phyloP scores from a whole-genome alignment of 2,329 filamentous ascomycete genomes.

The Aspergillus fischeri region DNA sequence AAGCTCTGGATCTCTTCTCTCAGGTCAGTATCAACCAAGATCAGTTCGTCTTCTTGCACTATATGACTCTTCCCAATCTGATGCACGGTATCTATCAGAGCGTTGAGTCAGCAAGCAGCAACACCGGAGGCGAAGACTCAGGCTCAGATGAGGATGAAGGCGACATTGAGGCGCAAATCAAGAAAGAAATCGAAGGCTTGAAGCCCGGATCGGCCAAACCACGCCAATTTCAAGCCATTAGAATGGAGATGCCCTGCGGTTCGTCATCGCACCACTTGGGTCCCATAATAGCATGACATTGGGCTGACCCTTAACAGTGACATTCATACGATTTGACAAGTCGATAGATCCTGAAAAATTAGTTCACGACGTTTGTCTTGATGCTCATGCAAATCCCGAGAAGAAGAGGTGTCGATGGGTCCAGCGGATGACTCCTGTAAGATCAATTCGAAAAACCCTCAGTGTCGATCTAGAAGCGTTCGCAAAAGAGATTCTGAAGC shows the following conservation, averaged over 20 bases:
- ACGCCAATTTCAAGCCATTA: conserved; percentile 50
- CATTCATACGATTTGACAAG: conserved; percentile 55
- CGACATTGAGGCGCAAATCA: conserved; percentile 59
- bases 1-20: conserved; percentile 55
- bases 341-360: conserved; percentile 58
- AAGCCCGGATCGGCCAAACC: conserved; percentile 44
- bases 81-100: conserved; percentile 11
- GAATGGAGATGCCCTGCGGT: conserved; percentile 50
- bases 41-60: not conserved
- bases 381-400: conserved; percentile 49
- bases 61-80: not conserved
- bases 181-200: conserved; percentile 54
- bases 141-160: conserved; percentile 33
- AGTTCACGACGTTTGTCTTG: conserved; percentile 55
- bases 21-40: conserved; percentile 39
- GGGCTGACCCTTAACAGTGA: conserved; percentile 39
- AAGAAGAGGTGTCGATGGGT: conserved; percentile 55
- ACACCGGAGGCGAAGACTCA: conserved; percentile 24
- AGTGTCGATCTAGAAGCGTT: conserved; percentile 55
- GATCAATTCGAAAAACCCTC: conserved; percentile 54
- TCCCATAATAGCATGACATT: conserved; percentile 10
- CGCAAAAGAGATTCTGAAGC: conserved; percentile 53
- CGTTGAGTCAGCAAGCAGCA: conserved; percentile 14
- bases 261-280: conserved; percentile 13
- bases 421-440: conserved; percentile 58